phyloP scores from a whole-genome alignment of 2,329 filamentous ascomycete genomes.

The Teratosphaeria viscida region DNA sequence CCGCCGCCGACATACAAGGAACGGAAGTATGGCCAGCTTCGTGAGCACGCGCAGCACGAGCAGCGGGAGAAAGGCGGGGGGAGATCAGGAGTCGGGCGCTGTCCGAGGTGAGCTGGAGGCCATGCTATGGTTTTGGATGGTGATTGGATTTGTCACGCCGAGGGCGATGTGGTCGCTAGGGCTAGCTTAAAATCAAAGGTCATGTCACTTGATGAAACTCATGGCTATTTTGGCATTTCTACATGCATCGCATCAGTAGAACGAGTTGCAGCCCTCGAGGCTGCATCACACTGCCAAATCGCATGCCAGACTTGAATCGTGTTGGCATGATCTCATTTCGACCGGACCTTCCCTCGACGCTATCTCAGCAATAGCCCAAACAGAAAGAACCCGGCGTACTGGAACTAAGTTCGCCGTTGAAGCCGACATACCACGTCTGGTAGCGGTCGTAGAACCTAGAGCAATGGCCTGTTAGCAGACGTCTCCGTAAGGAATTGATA shows the following conservation, averaged over 20 bases:
- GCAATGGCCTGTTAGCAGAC: neutral
- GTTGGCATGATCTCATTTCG: neutral
- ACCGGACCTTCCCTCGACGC: neutral
- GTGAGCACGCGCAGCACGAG: neutral
- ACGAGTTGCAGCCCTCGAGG: no score
- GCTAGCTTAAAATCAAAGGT: no score
- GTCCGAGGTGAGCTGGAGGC: neutral
- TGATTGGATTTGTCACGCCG: neutral
- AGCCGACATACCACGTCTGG: neutral
- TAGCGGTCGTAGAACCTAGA: neutral
- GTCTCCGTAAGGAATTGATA: neutral
- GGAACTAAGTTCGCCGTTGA: neutral
- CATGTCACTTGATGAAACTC: no score
- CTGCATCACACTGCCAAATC: neutral
- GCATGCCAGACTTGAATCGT: neutral
- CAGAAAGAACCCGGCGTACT: neutral
- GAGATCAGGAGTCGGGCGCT: neutral
- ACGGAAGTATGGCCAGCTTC: neutral
- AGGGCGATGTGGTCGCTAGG: no score
- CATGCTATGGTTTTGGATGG: neutral
- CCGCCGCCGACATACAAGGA: conserved; percentile 3
- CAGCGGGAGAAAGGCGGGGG: neutral
- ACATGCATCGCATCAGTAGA: no score
- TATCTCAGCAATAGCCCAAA: neutral
- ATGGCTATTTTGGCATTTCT: no score